Evolutionary conservation across 2,329 filamentous ascomycete species (phyloP), one percentile per base, ranked within the genome.

Genomic region (Talaromyces albobiverticillius): DNA sequence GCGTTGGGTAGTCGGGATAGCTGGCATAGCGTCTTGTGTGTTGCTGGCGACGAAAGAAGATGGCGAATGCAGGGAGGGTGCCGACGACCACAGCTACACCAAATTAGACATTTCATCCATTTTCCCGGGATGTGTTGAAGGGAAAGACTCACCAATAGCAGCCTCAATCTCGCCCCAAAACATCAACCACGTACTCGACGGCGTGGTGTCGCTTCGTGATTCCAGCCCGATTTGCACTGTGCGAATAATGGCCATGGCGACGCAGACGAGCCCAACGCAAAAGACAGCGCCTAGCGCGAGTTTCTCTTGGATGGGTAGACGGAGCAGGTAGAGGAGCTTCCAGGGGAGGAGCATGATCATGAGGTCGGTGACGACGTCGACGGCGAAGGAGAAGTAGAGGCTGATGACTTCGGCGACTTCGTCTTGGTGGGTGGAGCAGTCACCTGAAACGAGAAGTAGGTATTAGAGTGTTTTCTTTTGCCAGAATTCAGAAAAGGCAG

Each of bases 321-420:
- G 67, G 2, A 73, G 62, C 13, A 67, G 65, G 66, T 65, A 71
- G 32, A 72, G 67, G 3, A 73, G 64, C 16, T 64, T 66, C 36
- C 71, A 58, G 6, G 70, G 69, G 9, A 73, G 64, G 11, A 66
- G 59, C 70, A 73, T 73, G 52, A 73, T 69, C 55, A 71, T 64
- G 18, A 74, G 45, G 41, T 73, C 69, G 1, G 70, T 69, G 4
- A 70, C 25, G 5, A 71, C 63, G 38, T 73, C 71, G 3, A 69
- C 65, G 7, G 63, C 64, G 41, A 67, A 72, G 5, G 69, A 59
- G 48, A 63, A 72, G 51, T 71, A 73, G 8, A 73, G 60, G 48
- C 64, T 71, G 14, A 63, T 62, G 31, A 66, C 63, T 48, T 71
- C 65, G 2, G 63, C 65, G 13, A 60, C 61, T 16, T 62, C 47